These are phyloP conservation scores for Alternaria arborescens DNA, from an alignment of 2,329 filamentous ascomycete species.

Conservation along the genomic window DNA sequence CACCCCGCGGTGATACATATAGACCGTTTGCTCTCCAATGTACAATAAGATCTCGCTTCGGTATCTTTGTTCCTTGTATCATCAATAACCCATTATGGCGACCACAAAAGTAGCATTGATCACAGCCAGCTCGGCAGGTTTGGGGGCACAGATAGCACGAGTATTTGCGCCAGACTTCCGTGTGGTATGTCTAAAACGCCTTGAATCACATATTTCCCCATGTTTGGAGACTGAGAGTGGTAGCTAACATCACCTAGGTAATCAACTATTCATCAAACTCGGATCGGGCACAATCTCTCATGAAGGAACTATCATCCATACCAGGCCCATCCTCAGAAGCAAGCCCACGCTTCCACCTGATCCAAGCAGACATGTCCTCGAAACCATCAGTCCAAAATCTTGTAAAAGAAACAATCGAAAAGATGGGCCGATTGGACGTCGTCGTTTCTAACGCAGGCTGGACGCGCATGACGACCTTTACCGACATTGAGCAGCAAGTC, in stretches of 20 bases:
- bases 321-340: conserved; percentile 38
- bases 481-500: conserved; percentile 66
- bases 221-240: background rate
- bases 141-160: conserved; percentile 59
- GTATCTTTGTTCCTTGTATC: background rate
- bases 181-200: conserved; percentile 45
- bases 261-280: conserved; percentile 60
- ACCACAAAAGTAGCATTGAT: conserved; percentile 58
- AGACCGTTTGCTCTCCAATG: background rate
- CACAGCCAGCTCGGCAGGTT: conserved; percentile 59
- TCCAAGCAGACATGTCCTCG: conserved; percentile 58
- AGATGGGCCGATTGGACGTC: conserved; percentile 59
- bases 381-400: conserved; percentile 54
- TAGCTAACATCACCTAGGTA: conserved; percentile 40
- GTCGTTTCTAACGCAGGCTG: conserved; percentile 65
- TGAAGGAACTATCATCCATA: conserved; percentile 54
- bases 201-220: background rate
- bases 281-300: conserved; percentile 50
- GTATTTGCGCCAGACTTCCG: conserved; percentile 58
- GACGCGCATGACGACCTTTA: conserved; percentile 68
- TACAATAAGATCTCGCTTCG: background rate
- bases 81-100: conserved; percentile 35
- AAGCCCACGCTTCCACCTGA: conserved; percentile 52
- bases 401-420: conserved; percentile 54
- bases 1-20: conserved; percentile 3